phyloP scores from a whole-genome alignment of 495 filamentous ascomycete genomes.

The Aspergillus funiculosus region DNA sequence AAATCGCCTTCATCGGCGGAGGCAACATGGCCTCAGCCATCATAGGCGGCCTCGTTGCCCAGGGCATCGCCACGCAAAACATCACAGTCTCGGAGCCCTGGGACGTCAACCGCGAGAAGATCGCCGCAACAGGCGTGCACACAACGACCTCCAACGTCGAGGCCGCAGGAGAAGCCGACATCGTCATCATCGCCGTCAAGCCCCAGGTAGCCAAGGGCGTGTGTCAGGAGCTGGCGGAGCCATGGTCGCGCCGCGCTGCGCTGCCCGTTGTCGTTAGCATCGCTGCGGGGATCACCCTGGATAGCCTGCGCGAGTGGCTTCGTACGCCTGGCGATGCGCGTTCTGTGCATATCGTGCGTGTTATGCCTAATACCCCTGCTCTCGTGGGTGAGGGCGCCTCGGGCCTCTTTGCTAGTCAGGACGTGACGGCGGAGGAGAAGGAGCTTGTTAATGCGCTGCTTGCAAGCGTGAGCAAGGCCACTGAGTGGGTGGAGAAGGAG shows the following conservation, averaged over 20 bases:
- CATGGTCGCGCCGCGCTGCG: constrained; percentile 67
- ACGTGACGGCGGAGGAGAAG: constrained; percentile 32
- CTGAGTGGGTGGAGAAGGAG: constrained; percentile 40
- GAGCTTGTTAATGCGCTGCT: constrained; percentile 32
- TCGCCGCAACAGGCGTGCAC: constrained; percentile 80
- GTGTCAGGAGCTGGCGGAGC: constrained; percentile 85
- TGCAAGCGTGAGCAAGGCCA: constrained; percentile 34
- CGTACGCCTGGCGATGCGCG: constrained; percentile 22
- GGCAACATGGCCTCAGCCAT: constrained; percentile 45
- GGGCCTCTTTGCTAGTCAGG: constrained; percentile 27
- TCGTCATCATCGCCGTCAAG: constrained; percentile 72
- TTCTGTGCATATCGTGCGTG: constrained; percentile 30
- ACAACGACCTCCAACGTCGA: constrained; percentile 80
- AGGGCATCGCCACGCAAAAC: constrained; percentile 34
- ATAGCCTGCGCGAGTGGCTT: constrained; percentile 32
- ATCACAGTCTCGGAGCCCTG: constrained; percentile 72
- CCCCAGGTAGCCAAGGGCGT: constrained; percentile 76
- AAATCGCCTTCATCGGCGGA: constrained; percentile 41
- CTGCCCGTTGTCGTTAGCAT: constrained; percentile 42
- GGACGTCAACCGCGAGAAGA: constrained; percentile 76
- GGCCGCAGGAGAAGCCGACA: constrained; percentile 87
- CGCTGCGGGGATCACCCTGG: constrained; percentile 38
- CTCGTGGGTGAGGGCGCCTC: constrained; percentile 36
- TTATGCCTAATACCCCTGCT: constrained; percentile 42
- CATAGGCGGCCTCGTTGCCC: constrained; percentile 35